These are phyloP conservation scores for Williopsis jadinii DNA, from an alignment of 1,139 yeast genomes.

Conservation along the genomic window DNA sequence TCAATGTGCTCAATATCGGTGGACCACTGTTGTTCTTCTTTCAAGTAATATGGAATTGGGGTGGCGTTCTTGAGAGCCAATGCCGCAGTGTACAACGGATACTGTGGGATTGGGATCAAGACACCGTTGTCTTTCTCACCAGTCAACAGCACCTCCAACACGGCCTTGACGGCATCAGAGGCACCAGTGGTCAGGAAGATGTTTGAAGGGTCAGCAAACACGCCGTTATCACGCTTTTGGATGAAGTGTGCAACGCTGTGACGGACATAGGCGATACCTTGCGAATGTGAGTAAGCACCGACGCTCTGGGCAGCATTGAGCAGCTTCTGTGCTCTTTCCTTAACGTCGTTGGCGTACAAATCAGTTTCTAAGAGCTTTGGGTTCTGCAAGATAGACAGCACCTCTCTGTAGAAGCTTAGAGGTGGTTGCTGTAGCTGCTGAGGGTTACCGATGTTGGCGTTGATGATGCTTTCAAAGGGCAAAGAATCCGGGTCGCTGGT, in stretches of 20 bases:
- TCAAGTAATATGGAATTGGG: constrained; percentile 81
- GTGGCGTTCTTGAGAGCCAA: constrained; percentile 75
- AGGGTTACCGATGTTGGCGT: constrained; percentile 95
- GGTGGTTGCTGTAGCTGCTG: constrained; percentile 95
- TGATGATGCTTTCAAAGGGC: constrained; percentile 73
- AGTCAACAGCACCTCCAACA: constrained; percentile 62
- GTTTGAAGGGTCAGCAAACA: constrained; percentile 56
- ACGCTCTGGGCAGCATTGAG: constrained; percentile 66
- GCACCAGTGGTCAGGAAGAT: constrained; percentile 91
- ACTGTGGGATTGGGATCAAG: constrained; percentile 94
- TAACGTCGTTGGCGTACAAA: constrained; percentile 54
- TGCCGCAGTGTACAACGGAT: constrained; percentile 92
- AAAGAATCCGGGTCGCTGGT: constrained; percentile 48
- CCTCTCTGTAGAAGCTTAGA: constrained; percentile 91
- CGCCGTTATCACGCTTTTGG: constrained; percentile 58
- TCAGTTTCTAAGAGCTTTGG: constrained; percentile 51
- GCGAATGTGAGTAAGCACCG: constrained; percentile 93
- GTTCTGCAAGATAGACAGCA: constrained; percentile 75
- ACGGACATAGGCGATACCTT: constrained; percentile 71
- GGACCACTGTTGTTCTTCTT: constrained; percentile 80
- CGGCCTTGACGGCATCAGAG: constrained; percentile 76
- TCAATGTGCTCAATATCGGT: constrained; percentile 66
- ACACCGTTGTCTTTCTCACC: constrained; percentile 66
- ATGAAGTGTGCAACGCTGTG: constrained; percentile 78
- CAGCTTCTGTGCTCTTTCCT: constrained; percentile 58